Conservation (phyloP, 371 early-diverging fungal species). For the Mucor irregularis region DNA sequence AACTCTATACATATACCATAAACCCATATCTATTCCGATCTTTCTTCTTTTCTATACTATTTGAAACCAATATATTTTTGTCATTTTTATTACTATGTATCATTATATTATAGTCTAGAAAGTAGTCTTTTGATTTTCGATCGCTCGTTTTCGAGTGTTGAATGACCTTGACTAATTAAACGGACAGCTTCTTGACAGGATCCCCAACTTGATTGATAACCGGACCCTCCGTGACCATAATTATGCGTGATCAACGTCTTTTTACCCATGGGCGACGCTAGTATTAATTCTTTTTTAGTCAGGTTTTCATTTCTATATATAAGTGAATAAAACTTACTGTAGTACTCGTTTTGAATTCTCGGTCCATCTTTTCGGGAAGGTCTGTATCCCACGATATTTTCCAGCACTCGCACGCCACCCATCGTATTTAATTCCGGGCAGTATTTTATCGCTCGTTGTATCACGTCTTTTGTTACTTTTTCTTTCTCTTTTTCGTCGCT, state of each 20-base stretch:
- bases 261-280: conserved; percentile 38
- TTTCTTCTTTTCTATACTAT: not conserved
- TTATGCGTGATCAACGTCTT: conserved; percentile 64
- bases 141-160: conserved; percentile 6
- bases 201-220: conserved; percentile 78
- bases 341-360: conserved; percentile 64
- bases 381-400: conserved; percentile 62
- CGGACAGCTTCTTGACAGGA: conserved; percentile 51
- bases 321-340: conserved; percentile 24
- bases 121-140: not conserved
- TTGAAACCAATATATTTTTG: no score
- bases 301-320: not conserved
- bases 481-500: not conserved
- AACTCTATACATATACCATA: conserved; percentile 2
- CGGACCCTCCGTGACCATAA: conserved; percentile 71
- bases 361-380: conserved; percentile 65
- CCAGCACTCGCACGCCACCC: conserved; percentile 49
- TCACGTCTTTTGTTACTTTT: not conserved
- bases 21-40: not conserved
- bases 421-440: conserved; percentile 12
- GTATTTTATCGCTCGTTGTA: not conserved
- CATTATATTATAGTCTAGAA: not conserved
- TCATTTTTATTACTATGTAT: not conserved
- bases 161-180: conserved; percentile 44
- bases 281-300: not conserved